These are phyloP conservation scores for Asclepias syriaca DNA, from an alignment of 257 asterid genomes.

Conservation along the genomic window DNA sequence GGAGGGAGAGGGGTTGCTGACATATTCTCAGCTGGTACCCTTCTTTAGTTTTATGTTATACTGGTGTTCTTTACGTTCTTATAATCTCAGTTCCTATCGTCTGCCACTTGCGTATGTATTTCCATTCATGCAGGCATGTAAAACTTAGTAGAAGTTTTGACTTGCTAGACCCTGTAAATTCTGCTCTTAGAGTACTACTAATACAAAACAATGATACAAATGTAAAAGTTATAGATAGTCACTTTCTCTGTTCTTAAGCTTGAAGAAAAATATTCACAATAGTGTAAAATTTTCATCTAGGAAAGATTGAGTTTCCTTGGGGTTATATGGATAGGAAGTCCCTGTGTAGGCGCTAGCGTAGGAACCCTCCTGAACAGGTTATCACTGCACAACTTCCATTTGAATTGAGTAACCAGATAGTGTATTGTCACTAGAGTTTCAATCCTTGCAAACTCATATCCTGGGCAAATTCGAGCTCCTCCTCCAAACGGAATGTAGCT, in stretches of 20 bases:
- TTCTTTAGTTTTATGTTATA: background rate
- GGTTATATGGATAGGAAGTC: constrained; percentile 45
- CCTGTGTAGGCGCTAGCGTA: constrained; percentile 53
- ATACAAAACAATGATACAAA: background rate
- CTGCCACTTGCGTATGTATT: background rate
- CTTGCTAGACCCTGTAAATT: background rate
- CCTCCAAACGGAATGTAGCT: constrained; percentile 64
- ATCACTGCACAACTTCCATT: constrained; percentile 52
- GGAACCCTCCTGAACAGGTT: constrained; percentile 46
- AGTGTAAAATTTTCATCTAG: background rate
- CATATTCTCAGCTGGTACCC: background rate
- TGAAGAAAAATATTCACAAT: background rate
- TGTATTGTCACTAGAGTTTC: constrained; percentile 53
- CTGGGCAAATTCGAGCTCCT: constrained; percentile 73
- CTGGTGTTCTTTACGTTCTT: background rate
- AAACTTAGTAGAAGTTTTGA: background rate
- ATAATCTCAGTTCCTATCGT: background rate
- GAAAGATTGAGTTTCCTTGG: constrained; percentile 18
- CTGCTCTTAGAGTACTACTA: background rate
- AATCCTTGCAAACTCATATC: constrained; percentile 65
- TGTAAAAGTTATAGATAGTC: background rate
- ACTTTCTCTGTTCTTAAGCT: background rate
- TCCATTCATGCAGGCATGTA: background rate
- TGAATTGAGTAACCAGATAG: constrained; percentile 44
- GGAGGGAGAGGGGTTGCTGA: constrained; percentile 83